Percentiles rank a stretch among this genome's conserved stretches.
Evolutionary conservation across 75 land plant genomes (phyloP).

Genomic region (Sequoia sempervirens): DNA sequence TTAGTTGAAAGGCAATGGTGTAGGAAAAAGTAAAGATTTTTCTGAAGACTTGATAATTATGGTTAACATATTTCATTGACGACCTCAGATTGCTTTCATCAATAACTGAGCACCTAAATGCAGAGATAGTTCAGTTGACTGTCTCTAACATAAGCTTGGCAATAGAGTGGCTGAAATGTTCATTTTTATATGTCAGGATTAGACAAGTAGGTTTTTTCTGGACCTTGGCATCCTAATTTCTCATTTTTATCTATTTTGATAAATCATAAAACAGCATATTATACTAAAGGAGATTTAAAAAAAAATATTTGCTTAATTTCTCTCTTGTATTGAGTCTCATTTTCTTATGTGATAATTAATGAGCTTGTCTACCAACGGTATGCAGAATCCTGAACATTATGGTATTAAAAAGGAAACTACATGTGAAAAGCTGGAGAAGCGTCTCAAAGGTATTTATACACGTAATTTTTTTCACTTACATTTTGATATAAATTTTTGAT

Average conservation of each 20-base stretch:
- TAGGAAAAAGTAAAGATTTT: neutral
- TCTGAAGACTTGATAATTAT: neutral
- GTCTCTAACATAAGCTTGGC: constrained; percentile 86
- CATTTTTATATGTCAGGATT: constrained; percentile 93
- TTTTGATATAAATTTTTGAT: neutral
- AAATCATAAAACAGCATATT: neutral
- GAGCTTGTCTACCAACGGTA: neutral
- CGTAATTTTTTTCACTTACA: neutral
- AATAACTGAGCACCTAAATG: constrained; percentile 90
- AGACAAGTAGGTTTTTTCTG: constrained; percentile 55
- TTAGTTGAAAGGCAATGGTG: neutral
- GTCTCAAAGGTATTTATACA: constrained; percentile 64
- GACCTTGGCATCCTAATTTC: neutral
- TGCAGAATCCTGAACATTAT: constrained; percentile 90
- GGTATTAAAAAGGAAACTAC: constrained; percentile 51
- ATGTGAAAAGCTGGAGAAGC: constrained; percentile 64
- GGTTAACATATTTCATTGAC: neutral
- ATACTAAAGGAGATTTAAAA: neutral
- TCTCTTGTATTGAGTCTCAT: constrained; percentile 4
- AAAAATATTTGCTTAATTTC: neutral
- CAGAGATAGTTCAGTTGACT: constrained; percentile 93
- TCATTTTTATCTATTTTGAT: neutral
- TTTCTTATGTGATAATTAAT: neutral
- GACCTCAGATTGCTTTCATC: constrained; percentile 76
- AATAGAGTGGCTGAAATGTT: constrained; percentile 97